Base-by-base conservation (phyloP, 768 basidiomycete genomes). In the Suillus ampliporus region DNA sequence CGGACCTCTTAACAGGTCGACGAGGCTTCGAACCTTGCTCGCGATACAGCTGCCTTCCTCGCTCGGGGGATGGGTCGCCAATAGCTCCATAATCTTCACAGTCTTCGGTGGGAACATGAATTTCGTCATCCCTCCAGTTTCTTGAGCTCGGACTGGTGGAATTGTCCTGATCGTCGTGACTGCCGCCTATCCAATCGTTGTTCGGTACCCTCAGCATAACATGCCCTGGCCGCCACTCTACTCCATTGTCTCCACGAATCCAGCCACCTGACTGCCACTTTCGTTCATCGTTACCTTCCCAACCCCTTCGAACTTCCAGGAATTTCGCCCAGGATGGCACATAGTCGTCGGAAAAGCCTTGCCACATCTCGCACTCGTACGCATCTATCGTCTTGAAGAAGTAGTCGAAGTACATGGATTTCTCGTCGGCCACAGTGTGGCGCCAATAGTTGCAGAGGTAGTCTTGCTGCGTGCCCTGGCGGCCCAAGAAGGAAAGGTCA, bases 371-470 rank as follows among this genome's bases (percentile, higher is more conserved):
- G 35, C 14, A 15, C 14, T 35, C 13, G 8, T 53, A 21, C 7
- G 52, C 52, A 53, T 53, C 35, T 7, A 53, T 21, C 14, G 21
- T 21, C 21, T 53, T 35, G n/a, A 37, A 21, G 17, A 54, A 54
- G 23, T 17, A 10, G 9, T 17, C 15, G 37, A 38, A 17, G 15
- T 8, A 6, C 2, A 26, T 38, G 9, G 3, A 10, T 38, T 54
- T 21, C 35, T 23, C 35, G 15, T 38, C 53, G 6, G 53, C 53
- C 10, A 54, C 53, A 3, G 21, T 26, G 37, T 26, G 3, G 21
- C 53, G 37, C 53, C 53, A 54, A 15, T 54, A 54, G 17, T 38
- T 54, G 35, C 53, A 54, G 17, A 54, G 6, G 17, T 38, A 54
- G 21, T 54, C 53, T 38, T 23, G 5, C 10, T 38, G 37, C 21